A percentile compares a stretch with the other conserved stretches of the same genome.
phyloP scores from a whole-genome alignment of 805 yeast species.

The Metschnikowia kunwiensis region DNA sequence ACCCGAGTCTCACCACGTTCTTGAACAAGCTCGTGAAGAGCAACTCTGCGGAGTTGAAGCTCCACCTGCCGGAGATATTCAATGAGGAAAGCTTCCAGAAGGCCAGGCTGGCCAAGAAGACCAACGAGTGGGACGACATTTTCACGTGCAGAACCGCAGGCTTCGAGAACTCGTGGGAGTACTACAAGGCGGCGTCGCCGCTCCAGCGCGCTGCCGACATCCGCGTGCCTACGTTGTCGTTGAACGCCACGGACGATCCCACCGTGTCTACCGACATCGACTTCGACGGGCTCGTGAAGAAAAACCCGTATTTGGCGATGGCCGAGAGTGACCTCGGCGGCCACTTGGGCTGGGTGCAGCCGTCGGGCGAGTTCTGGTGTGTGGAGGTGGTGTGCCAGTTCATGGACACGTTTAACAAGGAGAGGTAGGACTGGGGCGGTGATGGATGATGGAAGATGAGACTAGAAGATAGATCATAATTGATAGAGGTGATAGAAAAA shows the following conservation, averaged over 20 bases:
- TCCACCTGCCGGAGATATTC: slow-evolving; percentile 27
- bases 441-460: no score
- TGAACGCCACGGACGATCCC: slow-evolving; percentile 76
- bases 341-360: slow-evolving; percentile 75
- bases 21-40: slow-evolving; percentile 32
- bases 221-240: slow-evolving; percentile 58
- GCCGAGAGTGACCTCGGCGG: slow-evolving; percentile 71
- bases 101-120: slow-evolving; percentile 36
- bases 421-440: no score
- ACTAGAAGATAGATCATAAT: no score
- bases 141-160: slow-evolving; percentile 69
- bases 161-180: slow-evolving; percentile 58
- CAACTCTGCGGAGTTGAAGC: slow-evolving; percentile 32
- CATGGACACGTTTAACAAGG: slow-evolving; percentile 23
- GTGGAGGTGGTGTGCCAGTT: slow-evolving; percentile 37
- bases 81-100: slow-evolving; percentile 44
- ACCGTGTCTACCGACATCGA: slow-evolving; percentile 61
- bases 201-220: slow-evolving; percentile 47
- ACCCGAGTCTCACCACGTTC: slow-evolving; percentile 32
- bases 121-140: slow-evolving; percentile 59
- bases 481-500: no score
- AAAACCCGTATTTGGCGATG: slow-evolving; percentile 58
- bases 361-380: slow-evolving; percentile 62
- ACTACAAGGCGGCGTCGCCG: slow-evolving; percentile 64
- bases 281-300: slow-evolving; percentile 37